phyloP scores from a whole-genome alignment of 192 early-diverging fungal genomes.

The Lobosporangium transversale region DNA sequence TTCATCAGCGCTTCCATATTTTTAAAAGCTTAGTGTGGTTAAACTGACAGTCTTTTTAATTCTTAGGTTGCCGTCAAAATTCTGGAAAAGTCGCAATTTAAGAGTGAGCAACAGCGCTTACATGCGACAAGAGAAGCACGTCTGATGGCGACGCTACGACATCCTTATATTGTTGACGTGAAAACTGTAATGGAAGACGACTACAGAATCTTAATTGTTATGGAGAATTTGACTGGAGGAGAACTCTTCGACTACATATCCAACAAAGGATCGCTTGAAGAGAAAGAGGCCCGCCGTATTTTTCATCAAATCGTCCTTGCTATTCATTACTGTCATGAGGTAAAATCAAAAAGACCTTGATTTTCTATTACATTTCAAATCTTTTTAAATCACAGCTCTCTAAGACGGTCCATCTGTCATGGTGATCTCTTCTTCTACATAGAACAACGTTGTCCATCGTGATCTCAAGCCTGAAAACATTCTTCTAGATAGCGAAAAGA shows the following conservation, averaged over 20 bases:
- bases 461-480: constrained; percentile 75
- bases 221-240: constrained; percentile 67
- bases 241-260: constrained; percentile 70
- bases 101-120: constrained; percentile 61
- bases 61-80: constrained; percentile 68
- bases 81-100: constrained; percentile 64
- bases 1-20: too few relatives aligned
- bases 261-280: constrained; percentile 55
- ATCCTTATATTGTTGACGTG: constrained; percentile 66
- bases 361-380: too few relatives aligned
- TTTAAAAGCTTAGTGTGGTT: too few relatives aligned
- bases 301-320: constrained; percentile 65
- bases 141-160: constrained; percentile 58
- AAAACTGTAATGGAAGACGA: constrained; percentile 61
- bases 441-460: constrained; percentile 69
- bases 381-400: too few relatives aligned
- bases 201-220: constrained; percentile 65
- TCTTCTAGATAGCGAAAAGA: constrained; percentile 58
- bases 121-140: constrained; percentile 61
- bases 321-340: constrained; percentile 63
- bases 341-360: too few relatives aligned
- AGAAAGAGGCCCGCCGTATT: constrained; percentile 59
- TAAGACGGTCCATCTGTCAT: too few relatives aligned
- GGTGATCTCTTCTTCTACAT: too few relatives aligned
- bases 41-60: neutral